phyloP scores from a whole-genome alignment of 1,284 basidiomycete species.

The Malassezia yamatoensis region DNA sequence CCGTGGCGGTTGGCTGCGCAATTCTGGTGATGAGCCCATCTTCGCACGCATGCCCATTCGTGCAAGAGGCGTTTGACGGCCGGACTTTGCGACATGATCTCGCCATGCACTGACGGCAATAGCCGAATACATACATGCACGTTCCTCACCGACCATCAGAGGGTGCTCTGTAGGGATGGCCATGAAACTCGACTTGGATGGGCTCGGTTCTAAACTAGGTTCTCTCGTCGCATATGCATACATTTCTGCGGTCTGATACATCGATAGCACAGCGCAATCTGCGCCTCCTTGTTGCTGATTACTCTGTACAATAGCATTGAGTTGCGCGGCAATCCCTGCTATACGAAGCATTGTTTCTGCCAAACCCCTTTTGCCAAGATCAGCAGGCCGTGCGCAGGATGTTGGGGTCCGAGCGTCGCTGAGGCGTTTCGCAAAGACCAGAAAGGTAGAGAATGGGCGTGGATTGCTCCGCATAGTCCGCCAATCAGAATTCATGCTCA shows the following conservation, averaged over 20 bases:
- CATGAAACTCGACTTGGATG: neutral
- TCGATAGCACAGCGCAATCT: slow-evolving; percentile 5
- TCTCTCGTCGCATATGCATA: slow-evolving; percentile 9
- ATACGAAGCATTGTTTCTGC: neutral
- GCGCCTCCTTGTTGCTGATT: neutral
- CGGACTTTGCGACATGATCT: neutral
- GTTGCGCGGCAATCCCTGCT: neutral
- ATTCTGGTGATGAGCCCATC: neutral
- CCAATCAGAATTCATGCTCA: neutral
- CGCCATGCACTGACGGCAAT: slow-evolving; percentile 13
- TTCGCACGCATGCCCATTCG: neutral
- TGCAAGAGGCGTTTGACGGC: neutral
- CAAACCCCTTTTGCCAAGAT: neutral
- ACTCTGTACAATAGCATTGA: neutral
- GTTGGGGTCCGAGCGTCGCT: neutral
- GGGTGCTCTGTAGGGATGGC: neutral
- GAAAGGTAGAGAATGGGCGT: neutral
- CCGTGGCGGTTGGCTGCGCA: neutral
- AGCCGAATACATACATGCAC: neutral
- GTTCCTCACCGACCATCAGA: neutral
- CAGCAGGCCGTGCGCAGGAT: neutral
- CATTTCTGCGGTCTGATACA: slow-evolving; percentile 6
- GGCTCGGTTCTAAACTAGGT: no score
- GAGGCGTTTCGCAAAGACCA: neutral
- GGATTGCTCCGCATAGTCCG: neutral